Percentiles rank a stretch among this genome's conserved stretches.
Conservation (phyloP, 1,284 basidiomycete species). For the Fomitopsis betulina region DNA sequence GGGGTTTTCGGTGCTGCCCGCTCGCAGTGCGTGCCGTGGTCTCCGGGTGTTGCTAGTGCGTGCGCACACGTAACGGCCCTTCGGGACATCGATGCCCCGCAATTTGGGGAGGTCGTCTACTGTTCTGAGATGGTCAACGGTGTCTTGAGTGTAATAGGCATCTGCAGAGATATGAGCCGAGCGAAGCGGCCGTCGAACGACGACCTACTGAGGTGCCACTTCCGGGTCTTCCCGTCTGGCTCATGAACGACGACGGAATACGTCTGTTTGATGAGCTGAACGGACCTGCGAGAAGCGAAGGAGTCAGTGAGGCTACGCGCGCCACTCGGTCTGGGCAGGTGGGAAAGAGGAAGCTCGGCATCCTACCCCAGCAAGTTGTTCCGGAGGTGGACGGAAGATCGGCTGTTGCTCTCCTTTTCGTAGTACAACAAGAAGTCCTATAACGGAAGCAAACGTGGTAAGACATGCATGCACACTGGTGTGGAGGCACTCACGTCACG, state of each 20-base stretch:
- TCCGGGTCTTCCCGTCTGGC: conserved; percentile 26
- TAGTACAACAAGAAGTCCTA: conserved; percentile 37
- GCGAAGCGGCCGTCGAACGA: not conserved
- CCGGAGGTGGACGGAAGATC: conserved; percentile 26
- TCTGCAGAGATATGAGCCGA: conserved; percentile 21
- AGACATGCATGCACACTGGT: not conserved
- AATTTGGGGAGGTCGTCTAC: conserved; percentile 57
- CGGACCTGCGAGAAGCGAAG: conserved; percentile 17
- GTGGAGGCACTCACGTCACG: conserved; percentile 30
- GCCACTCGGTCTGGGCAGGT: not conserved
- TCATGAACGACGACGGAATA: conserved; percentile 37
- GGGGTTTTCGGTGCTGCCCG: not conserved
- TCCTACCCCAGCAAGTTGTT: conserved; percentile 21
- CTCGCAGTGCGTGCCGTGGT: not conserved
- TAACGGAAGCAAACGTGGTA: conserved; percentile 1
- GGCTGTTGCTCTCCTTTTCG: conserved; percentile 30
- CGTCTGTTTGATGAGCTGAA: conserved; percentile 38
- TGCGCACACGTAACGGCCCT: conserved; percentile 59
- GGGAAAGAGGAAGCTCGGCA: not conserved
- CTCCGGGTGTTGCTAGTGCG: conserved; percentile 39
- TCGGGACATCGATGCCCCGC: conserved; percentile 48
- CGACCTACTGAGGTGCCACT: conserved; percentile 40
- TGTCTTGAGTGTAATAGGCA: conserved; percentile 39
- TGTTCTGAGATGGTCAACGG: conserved; percentile 48
- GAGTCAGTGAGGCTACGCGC: not conserved